These are phyloP conservation scores for Suillus subalutaceus DNA, from an alignment of 768 basidiomycete genomes.

Conservation along the genomic window DNA sequence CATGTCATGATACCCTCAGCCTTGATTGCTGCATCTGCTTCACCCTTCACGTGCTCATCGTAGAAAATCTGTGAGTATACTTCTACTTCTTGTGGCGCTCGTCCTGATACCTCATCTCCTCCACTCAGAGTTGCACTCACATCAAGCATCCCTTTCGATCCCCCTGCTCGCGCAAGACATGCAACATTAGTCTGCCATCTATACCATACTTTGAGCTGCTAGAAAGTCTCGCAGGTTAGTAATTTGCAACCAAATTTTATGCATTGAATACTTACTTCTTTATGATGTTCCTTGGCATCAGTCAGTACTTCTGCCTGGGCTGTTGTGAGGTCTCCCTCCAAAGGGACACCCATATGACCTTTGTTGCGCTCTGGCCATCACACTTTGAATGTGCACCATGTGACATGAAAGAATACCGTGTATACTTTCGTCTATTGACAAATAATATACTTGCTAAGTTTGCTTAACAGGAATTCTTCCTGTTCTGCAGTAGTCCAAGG, in stretches of 20 bases:
- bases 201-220: not conserved
- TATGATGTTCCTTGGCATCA: not conserved
- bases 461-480: not conserved
- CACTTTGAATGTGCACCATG: not conserved
- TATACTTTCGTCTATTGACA: not conserved
- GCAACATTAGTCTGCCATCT: not conserved
- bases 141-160: not conserved
- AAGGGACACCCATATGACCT: too few species aligned
- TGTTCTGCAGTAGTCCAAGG: not conserved
- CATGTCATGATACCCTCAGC: not conserved
- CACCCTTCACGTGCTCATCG: not conserved
- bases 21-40: not conserved
- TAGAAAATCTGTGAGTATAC: not conserved
- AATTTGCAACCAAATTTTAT: not conserved
- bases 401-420: not conserved
- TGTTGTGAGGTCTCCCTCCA: not conserved
- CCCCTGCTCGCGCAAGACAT: not conserved
- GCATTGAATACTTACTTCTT: not conserved
- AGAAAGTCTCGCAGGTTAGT: not conserved
- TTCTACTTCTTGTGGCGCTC: conserved; percentile 1
- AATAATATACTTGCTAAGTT: not conserved
- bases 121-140: not conserved
- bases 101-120: not conserved
- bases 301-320: not conserved
- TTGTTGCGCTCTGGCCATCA: not conserved